Base-by-base conservation (phyloP, 441 rosid species). In the Aleurites moluccanus region DNA sequence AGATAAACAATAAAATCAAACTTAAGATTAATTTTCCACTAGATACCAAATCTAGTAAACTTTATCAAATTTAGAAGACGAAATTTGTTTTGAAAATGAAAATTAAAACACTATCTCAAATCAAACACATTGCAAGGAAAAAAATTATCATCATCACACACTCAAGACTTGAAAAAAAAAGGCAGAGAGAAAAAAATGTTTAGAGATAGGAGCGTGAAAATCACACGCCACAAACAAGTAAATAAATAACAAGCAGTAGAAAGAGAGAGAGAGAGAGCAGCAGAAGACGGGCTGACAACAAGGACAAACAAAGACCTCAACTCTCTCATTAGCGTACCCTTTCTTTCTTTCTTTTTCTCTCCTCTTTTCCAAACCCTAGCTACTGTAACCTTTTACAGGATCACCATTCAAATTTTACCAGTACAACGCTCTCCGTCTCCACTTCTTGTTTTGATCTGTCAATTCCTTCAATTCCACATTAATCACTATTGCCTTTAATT, bases 301-400 rank as follows among this genome's bases (percentile, higher is more conserved):
- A 57, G 30, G 33, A 57, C 30, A 25, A 44, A 21, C n/a, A 11
- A 64, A 64, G 18, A 5, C 53, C 35, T 62, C 66, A 30, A 33
- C 21, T 42, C 52, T 50, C 44, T 42, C 52, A 23, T 44, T 66
- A 6, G 55, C 69, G 47, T 64, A 3, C 23, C 23, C 61, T 52
- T 42, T 16, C 49, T 21, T 13, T 35, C 61, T 45, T 35, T 27
- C 63, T 53, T 1, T 20, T 14, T 38, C 57, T 25, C 49, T 53
- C 53, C 49, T 16, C 44, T 15, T 62, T 33, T 23, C 50, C 70
- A 73, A 73, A 73, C 76, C 76, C 77, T 74, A 65, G 56, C 25
- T 50, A 14, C 57, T 21, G 53, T 27, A 6, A 59, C 44, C 16
- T 59, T 67, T 47, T 38, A 30, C 68, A 4, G 44, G 4, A 50